phyloP scores from a whole-genome alignment of 331 rosid species.

The Phaseolus coccineus region DNA sequence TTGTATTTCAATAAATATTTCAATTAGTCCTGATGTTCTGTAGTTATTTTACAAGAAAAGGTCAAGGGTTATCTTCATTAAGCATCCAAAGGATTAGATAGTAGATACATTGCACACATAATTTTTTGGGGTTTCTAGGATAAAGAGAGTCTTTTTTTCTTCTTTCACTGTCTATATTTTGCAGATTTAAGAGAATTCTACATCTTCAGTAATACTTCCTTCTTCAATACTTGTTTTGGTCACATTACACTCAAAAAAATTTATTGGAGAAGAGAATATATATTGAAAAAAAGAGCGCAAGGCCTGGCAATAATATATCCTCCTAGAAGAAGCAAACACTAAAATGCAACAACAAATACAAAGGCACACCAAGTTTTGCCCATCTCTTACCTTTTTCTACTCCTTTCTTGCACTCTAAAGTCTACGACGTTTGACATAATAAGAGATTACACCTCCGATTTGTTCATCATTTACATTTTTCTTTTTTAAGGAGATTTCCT shows the following conservation, averaged over 20 bases:
- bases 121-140: not conserved
- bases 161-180: not conserved
- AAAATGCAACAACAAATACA: not conserved
- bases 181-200: not conserved
- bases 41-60: not conserved
- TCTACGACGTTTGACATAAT: not conserved
- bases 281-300: not conserved
- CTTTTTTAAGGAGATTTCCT: not conserved
- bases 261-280: not conserved
- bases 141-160: not conserved
- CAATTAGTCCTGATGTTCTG: not conserved
- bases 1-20: no score
- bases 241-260: not conserved
- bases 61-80: not conserved
- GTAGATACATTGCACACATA: not conserved
- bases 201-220: not conserved
- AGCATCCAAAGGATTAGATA: not conserved
- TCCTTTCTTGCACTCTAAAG: not conserved
- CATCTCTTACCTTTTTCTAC: not conserved
- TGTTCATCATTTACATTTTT: not conserved
- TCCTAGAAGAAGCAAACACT: not conserved
- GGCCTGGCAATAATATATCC: not conserved
- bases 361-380: not conserved
- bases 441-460: not conserved
- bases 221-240: conserved; percentile 1